These are phyloP conservation scores for Nematodospora anomalae DNA, from an alignment of 1,139 yeast genomes.

Conservation along the genomic window DNA sequence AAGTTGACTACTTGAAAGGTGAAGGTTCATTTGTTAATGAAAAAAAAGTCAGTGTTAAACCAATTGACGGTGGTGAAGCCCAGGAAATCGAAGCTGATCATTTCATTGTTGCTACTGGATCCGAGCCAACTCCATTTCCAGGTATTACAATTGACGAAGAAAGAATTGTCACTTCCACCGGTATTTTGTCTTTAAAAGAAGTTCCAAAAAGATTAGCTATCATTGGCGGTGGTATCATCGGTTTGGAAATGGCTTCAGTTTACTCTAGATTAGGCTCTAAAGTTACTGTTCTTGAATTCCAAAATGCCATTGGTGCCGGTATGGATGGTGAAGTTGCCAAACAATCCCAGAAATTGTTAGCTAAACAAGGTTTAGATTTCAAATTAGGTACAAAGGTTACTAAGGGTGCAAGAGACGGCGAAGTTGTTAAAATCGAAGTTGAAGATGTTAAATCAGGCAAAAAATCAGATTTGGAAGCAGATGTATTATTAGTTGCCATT, in stretches of 20 bases:
- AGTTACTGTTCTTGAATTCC: slow-evolving; percentile 93
- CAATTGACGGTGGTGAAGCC: slow-evolving; percentile 79
- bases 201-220: slow-evolving; percentile 89
- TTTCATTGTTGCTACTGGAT: slow-evolving; percentile 95
- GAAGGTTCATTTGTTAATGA: slow-evolving; percentile 85
- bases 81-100: slow-evolving; percentile 72
- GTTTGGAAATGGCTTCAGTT: slow-evolving; percentile 98
- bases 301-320: slow-evolving; percentile 85
- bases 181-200: slow-evolving; percentile 80
- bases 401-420: slow-evolving; percentile 86
- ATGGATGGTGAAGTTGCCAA: slow-evolving; percentile 97
- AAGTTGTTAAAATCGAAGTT: slow-evolving; percentile 78
- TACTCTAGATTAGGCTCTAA: slow-evolving; percentile 94
- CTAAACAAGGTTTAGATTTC: slow-evolving; percentile 94
- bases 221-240: slow-evolving; percentile 99
- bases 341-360: slow-evolving; percentile 80
- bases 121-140: slow-evolving; percentile 98
- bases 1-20: slow-evolving; percentile 93
- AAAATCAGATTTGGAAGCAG: slow-evolving; percentile 79
- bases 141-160: slow-evolving; percentile 96
- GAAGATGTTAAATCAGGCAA: slow-evolving; percentile 89
- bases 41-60: slow-evolving; percentile 73
- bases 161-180: slow-evolving; percentile 95
- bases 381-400: slow-evolving; percentile 90
- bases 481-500: slow-evolving; percentile 91